phyloP scores from a whole-genome alignment of 179 eudicot genomes.

The Beta corolliflora region DNA sequence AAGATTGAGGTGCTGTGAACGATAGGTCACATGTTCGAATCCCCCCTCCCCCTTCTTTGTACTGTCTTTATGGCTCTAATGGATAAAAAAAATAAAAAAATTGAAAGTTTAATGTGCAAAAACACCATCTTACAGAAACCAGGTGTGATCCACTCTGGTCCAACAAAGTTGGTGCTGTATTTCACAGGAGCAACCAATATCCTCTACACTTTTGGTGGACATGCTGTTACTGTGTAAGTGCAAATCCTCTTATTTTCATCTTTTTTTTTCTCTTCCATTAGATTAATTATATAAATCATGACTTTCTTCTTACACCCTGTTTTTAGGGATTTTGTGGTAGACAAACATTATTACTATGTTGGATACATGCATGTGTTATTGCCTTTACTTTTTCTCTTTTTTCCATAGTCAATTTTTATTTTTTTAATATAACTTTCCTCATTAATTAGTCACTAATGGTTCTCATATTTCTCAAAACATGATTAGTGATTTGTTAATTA shows the following conservation, averaged over 20 bases:
- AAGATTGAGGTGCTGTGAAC: too few species aligned
- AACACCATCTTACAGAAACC: constrained; percentile 30
- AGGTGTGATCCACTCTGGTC: constrained; percentile 55
- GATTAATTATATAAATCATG: background rate
- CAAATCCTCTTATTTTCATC: background rate
- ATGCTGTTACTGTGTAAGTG: constrained; percentile 56
- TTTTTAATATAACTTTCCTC: constrained; percentile 15
- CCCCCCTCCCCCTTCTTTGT: too few species aligned
- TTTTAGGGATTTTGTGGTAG: constrained; percentile 3
- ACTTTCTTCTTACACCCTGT: constrained; percentile 20
- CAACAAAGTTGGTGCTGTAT: constrained; percentile 45
- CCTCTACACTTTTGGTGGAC: constrained; percentile 59
- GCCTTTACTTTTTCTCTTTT: background rate
- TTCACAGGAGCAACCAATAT: constrained; percentile 59
- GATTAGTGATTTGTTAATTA: background rate
- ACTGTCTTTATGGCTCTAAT: too few species aligned
- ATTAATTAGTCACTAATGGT: constrained; percentile 25
- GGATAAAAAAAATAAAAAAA: too few species aligned
- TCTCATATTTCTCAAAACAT: background rate
- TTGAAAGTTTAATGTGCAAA: constrained; percentile 7
- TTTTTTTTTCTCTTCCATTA: background rate
- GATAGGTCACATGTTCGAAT: too few species aligned
- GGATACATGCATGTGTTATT: background rate
- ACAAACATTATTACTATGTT: constrained; percentile 29
- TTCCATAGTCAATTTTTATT: constrained; percentile 21